Percentiles rank a stretch among this genome's conserved stretches.
These are phyloP conservation scores for Chamaenerion angustifolium DNA, from an alignment of 345 rosid genomes.

Conservation along the genomic window DNA sequence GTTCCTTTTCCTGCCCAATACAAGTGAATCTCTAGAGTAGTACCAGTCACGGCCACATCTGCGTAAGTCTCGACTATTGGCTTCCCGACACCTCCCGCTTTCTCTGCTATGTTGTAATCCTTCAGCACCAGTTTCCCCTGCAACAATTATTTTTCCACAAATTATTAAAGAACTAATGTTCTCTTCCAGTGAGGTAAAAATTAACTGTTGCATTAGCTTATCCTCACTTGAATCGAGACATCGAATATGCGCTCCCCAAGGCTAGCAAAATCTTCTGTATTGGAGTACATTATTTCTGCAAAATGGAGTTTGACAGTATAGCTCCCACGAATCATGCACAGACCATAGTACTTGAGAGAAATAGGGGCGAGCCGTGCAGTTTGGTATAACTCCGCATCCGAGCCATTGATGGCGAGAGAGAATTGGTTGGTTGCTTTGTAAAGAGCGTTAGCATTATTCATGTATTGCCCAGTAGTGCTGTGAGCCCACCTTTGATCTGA, in stretches of 20 bases:
- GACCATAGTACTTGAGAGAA: conserved; percentile 73
- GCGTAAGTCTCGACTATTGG: conserved; percentile 16
- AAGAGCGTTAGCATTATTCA: neutral
- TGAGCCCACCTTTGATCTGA: conserved; percentile 40
- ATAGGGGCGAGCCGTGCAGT: conserved; percentile 61
- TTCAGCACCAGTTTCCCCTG: conserved; percentile 44
- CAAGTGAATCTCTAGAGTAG: conserved; percentile 65
- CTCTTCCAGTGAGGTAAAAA: neutral
- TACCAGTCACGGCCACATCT: conserved; percentile 29
- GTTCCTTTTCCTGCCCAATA: conserved; percentile 85
- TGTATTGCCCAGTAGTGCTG: conserved; percentile 54
- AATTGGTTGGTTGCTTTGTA: conserved; percentile 21
- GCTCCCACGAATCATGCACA: conserved; percentile 43
- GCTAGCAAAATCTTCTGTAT: conserved; percentile 40
- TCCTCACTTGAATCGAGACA: conserved; percentile 54
- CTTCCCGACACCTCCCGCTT: conserved; percentile 64
- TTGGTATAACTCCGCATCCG: conserved; percentile 23
- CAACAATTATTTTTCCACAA: neutral
- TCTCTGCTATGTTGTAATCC: conserved; percentile 52
- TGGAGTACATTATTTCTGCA: conserved; percentile 69
- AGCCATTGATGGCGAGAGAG: conserved; percentile 14
- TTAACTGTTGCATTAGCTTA: neutral
- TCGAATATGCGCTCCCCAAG: conserved; percentile 62
- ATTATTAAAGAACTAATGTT: neutral
- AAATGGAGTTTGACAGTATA: conserved; percentile 68